phyloP scores from a whole-genome alignment of 2,329 filamentous ascomycete species.

The Neofusicoccum umdonicola region DNA sequence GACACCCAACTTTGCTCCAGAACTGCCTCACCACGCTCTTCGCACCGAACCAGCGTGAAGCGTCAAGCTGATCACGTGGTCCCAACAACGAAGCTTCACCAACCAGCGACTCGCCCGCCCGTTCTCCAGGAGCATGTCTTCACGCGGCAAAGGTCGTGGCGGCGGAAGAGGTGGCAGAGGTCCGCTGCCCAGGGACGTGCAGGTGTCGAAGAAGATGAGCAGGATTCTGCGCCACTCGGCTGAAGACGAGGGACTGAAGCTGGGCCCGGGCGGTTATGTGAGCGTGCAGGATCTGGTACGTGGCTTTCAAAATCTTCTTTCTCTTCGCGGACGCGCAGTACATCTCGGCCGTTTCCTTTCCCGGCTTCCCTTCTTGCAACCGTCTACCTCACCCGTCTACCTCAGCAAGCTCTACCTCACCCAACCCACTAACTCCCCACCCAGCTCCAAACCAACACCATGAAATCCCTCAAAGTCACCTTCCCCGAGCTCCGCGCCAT shows the following conservation, averaged over 20 bases:
- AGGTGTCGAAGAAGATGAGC: constrained; percentile 50
- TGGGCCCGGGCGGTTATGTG: constrained; percentile 60
- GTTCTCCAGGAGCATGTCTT: neutral
- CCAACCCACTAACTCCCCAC: neutral
- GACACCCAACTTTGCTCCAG: too few relatives aligned
- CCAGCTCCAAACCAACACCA: constrained; percentile 56
- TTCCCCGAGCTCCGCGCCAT: constrained; percentile 69
- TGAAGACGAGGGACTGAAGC: constrained; percentile 56
- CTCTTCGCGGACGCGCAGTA: neutral
- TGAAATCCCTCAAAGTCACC: constrained; percentile 70
- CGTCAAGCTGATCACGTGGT: neutral
- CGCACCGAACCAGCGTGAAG: neutral
- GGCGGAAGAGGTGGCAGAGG: constrained; percentile 9
- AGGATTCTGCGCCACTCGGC: constrained; percentile 63
- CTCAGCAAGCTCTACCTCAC: too few relatives aligned
- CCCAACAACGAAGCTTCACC: neutral
- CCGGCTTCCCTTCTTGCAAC: neutral
- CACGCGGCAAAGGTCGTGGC: neutral
- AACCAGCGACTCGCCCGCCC: neutral
- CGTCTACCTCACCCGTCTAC: too few relatives aligned
- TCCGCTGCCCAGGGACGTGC: constrained; percentile 39
- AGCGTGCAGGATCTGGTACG: constrained; percentile 59
- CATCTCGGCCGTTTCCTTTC: neutral
- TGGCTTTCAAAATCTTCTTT: neutral
- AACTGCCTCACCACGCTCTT: neutral